A percentile compares a stretch with the other conserved stretches of the same genome.
Evolutionary conservation across 768 basidiomycete genomes (phyloP).

Genomic region (Termitomyces sp.): DNA sequence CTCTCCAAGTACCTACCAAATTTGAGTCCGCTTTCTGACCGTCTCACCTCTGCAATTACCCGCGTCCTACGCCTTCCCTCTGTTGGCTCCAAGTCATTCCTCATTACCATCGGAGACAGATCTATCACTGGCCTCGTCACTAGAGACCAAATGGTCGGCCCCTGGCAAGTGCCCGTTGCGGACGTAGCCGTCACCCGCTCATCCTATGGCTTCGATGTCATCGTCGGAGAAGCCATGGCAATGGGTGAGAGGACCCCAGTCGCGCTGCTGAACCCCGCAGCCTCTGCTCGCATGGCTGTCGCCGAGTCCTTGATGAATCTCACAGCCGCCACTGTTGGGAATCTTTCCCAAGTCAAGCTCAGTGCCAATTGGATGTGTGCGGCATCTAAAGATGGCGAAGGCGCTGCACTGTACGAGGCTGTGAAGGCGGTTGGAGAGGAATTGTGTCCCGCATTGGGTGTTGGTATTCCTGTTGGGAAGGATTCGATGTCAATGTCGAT

Average conservation of each 20-base stretch:
- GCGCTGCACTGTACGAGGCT: conserved; percentile 84
- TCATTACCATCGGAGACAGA: conserved; percentile 97
- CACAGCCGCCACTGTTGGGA: conserved; percentile 68
- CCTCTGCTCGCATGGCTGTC: conserved; percentile 94
- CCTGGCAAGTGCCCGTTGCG: conserved; percentile 96
- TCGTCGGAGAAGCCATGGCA: conserved; percentile 93
- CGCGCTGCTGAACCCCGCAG: conserved; percentile 80
- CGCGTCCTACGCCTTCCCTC: conserved; percentile 88
- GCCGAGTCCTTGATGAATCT: conserved; percentile 93
- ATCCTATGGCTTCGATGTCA: conserved; percentile 85
- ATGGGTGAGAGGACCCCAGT: conserved; percentile 96
- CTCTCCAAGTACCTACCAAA: conserved; percentile 62
- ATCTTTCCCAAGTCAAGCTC: conserved; percentile 78
- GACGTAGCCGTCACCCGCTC: conserved; percentile 97
- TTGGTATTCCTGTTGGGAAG: conserved; percentile 98
- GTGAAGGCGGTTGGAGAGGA: conserved; percentile 89
- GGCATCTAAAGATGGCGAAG: conserved; percentile 84
- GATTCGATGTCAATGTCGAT: conserved; percentile 99
- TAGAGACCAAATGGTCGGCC: conserved; percentile 98
- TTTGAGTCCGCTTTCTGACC: conserved; percentile 31
- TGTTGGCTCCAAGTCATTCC: conserved; percentile 94
- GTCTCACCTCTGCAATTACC: conserved; percentile 58
- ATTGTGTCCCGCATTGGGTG: conserved; percentile 85
- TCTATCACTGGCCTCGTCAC: conserved; percentile 91
- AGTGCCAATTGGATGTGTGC: conserved; percentile 99